A percentile compares a stretch with the other conserved stretches of the same genome.
Evolutionary conservation across 1,139 yeast genomes (phyloP).

Genomic region (Zygoascus hellenicus): DNA sequence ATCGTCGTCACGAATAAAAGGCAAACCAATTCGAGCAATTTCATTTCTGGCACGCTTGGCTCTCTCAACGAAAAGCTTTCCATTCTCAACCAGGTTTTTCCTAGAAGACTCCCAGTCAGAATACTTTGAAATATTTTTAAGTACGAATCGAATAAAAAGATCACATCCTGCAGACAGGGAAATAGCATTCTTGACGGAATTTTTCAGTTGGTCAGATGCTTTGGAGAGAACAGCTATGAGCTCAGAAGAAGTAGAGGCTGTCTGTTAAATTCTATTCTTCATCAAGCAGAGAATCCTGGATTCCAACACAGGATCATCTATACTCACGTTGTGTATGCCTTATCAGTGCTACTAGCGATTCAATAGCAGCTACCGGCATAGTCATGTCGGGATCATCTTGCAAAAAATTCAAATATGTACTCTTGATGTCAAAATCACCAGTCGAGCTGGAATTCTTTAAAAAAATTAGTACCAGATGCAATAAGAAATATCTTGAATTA

Average conservation of each 20-base stretch:
- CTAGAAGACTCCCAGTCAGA: slow-evolving; percentile 97
- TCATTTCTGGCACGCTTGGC: slow-evolving; percentile 86
- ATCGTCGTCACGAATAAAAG: slow-evolving; percentile 91
- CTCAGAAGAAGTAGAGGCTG: slow-evolving; percentile 83
- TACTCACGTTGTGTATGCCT: slow-evolving; percentile 59
- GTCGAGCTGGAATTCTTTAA: background rate
- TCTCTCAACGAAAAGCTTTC: slow-evolving; percentile 83
- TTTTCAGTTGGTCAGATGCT: slow-evolving; percentile 68
- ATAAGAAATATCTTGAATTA: too few species aligned
- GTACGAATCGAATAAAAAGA: slow-evolving; percentile 86
- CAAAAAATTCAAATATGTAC: slow-evolving; percentile 70
- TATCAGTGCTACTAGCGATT: slow-evolving; percentile 79
- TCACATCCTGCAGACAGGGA: slow-evolving; percentile 97
- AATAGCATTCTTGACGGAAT: slow-evolving; percentile 81
- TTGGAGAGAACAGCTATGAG: slow-evolving; percentile 72
- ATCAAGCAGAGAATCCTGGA: background rate
- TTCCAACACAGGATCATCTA: background rate
- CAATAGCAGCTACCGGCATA: slow-evolving; percentile 99
- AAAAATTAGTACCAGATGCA: background rate
- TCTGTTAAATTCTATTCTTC: background rate
- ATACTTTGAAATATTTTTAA: slow-evolving; percentile 80
- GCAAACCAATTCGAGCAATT: slow-evolving; percentile 82
- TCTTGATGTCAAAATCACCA: slow-evolving; percentile 61
- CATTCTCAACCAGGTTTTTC: slow-evolving; percentile 84
- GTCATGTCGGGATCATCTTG: slow-evolving; percentile 91